Base-by-base conservation (phyloP, 2,329 filamentous ascomycete species). In the Diplodia mutila region DNA sequence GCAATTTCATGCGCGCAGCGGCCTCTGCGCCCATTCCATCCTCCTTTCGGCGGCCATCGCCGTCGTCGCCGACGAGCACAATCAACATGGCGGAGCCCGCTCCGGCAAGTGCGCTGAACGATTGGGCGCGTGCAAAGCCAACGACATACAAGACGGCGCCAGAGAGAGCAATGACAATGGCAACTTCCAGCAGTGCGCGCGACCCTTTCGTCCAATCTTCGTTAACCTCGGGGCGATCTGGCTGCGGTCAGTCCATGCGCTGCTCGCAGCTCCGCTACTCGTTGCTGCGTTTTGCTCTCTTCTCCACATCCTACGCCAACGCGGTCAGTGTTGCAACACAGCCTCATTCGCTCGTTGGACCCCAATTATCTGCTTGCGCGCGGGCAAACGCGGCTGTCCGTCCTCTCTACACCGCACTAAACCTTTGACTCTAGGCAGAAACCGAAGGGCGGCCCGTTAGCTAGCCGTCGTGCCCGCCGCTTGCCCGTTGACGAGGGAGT, bases 1-100 rank as follows among this genome's bases (percentile, higher is more conserved):
- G 54, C 54, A 59, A 59, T 59, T 59, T 59, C 53, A 46, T 46
- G 42, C 42, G 42, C 42, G 42, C 42, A n/a, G 42, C 53, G 53
- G 32, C 32, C 55, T 27, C 21, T 59, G 37, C 55, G 37, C 34
- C 16, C 55, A 18, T 23, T 16, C 42, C 53, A 34, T 57, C 25
- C 23, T 34, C n/a, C 21, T 57, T 57, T 57, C 21, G 32, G 53
- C 9, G 5, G 4, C 9, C 25, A 32, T 32, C 29, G 53, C 42
- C 42, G 42, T 46, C 18, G n/a, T 46, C 18, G n/a, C n/a, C 29
- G 32, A 16, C 42, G 42, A 46, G n/a, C 42, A 46, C 9, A 32
- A 49, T 42, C 57, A 37, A n/a, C 14, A 23, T 4, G 7, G 18
- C 59, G 46, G 46, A 63, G 59, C 37, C 18, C 27, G 4, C 27